Base-by-base conservation (phyloP, 345 rosid species). In the Alliaria petiolata region DNA sequence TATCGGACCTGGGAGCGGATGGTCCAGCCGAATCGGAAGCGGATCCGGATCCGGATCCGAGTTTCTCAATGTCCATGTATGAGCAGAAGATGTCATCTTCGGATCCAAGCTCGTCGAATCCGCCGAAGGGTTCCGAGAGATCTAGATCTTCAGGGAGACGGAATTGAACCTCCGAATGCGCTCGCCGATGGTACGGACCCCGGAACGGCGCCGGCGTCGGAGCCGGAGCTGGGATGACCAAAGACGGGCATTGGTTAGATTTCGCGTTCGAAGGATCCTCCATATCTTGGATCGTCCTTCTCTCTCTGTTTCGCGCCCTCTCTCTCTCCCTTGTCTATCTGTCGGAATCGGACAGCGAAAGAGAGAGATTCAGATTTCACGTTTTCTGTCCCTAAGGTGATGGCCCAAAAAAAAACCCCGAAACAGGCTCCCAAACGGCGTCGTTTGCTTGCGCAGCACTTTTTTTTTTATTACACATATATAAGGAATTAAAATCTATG, bases 31-130 rank as follows among this genome's bases (percentile, higher is more conserved):
- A 83, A 55, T 79, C 80, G 6, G 70, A 72, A n/a, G 76, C 78
- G 62, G 78, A 74, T 77, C 82, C 83, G 52, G 80, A 57, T 40
- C 81, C 83, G 75, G 80, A 86, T 80, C 93, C 95, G 14, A 93
- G 75, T 60, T 86, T 85, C 77, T 92, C 96, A 14, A 88, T 84
- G 80, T 89, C 95, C 87, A 92, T 86, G 84, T 86, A 92, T 15
- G 89, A 85, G 54, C 82, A 83, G 65, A 88, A 84, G 76, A 90
- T 75, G 71, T 86, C 92, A 49, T 89, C 98, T 75, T 92, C 95
- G 74, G 97, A 85, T 79, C 90, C 90, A 47, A 87, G 78, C 28
- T 82, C 91, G 40, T 84, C 83, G 73, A 85, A 83, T 39, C 81
- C 75, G 4, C 71, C 66, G 35, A 87, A 78, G 2, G 83, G 90